Evolutionary conservation across 176 grass and related monocot species (phyloP).

Genomic region (Oryza punctata): DNA sequence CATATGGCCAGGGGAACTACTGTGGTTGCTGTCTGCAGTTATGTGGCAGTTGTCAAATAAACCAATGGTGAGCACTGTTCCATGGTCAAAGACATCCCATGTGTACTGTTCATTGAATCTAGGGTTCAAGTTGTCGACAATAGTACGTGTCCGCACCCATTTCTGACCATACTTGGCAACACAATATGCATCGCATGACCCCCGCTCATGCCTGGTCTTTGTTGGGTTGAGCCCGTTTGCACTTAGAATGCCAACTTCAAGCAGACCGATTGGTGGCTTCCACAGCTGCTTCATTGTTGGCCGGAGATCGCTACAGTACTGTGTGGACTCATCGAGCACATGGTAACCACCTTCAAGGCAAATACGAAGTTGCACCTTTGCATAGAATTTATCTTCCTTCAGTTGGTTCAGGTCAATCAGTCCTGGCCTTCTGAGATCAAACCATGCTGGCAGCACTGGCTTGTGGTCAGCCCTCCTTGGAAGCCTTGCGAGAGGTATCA

Average conservation of each 20-base stretch:
- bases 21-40: constrained; percentile 21
- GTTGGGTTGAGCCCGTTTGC: constrained; percentile 68
- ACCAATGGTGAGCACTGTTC: constrained; percentile 83
- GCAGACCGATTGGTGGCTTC: constrained; percentile 80
- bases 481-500: constrained; percentile 48
- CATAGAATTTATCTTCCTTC: constrained; percentile 86
- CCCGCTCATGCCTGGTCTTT: constrained; percentile 58
- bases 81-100: constrained; percentile 90
- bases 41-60: constrained; percentile 89
- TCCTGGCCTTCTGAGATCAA: constrained; percentile 58
- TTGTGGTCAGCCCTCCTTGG: constrained; percentile 64
- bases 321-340: constrained; percentile 87
- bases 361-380: constrained; percentile 57
- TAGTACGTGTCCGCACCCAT: constrained; percentile 92
- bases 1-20: constrained; percentile 35
- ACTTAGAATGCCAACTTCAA: constrained; percentile 87
- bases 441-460: constrained; percentile 53
- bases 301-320: constrained; percentile 86
- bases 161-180: constrained; percentile 96
- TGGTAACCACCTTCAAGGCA: constrained; percentile 94
- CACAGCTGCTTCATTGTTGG: constrained; percentile 93
- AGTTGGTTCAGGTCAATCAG: constrained; percentile 65
- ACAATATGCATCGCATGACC: constrained; percentile 86
- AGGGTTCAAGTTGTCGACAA: constrained; percentile 65
- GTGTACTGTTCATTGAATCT: constrained; percentile 91